These are phyloP conservation scores for Aspergillus brunneoviolaceus DNA, from an alignment of 2,329 filamentous ascomycete species.

Conservation along the genomic window DNA sequence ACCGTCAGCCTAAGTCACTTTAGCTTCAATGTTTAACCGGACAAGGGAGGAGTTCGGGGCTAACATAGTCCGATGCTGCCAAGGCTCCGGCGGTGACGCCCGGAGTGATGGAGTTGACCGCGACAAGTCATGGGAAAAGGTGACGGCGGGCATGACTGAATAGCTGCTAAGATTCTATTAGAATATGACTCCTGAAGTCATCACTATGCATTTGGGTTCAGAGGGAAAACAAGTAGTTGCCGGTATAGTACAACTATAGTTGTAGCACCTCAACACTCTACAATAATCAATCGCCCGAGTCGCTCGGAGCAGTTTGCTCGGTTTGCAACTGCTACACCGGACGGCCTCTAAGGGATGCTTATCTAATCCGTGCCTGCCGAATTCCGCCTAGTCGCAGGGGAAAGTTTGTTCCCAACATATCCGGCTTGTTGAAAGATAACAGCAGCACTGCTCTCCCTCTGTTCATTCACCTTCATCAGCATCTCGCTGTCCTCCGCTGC, in stretches of 20 bases:
- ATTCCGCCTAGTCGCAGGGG: conserved; percentile 31
- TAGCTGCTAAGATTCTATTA: neutral
- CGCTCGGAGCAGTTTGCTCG: conserved; percentile 21
- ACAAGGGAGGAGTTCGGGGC: neutral
- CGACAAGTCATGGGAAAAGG: neutral
- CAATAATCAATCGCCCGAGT: no score
- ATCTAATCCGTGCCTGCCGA: conserved; percentile 20
- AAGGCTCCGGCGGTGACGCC: neutral
- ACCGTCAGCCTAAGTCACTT: neutral
- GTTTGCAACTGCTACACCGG: conserved; percentile 36
- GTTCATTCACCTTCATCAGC: conserved; percentile 18
- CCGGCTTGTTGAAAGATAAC: conserved; percentile 32
- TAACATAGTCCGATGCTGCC: neutral
- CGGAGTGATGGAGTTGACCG: neutral
- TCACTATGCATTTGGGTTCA: no score
- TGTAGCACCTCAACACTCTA: no score
- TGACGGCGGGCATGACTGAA: neutral
- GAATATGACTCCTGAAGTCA: no score
- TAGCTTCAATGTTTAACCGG: neutral
- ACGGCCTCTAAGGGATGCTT: conserved; percentile 22
- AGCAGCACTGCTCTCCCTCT: conserved; percentile 23
- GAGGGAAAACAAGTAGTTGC: neutral
- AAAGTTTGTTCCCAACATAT: conserved; percentile 39
- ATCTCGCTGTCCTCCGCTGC: conserved; percentile 31
- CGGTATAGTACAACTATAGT: neutral